Base-by-base conservation (phyloP, 2,329 filamentous ascomycete species). In the Lasiodiplodia sp. region DNA sequence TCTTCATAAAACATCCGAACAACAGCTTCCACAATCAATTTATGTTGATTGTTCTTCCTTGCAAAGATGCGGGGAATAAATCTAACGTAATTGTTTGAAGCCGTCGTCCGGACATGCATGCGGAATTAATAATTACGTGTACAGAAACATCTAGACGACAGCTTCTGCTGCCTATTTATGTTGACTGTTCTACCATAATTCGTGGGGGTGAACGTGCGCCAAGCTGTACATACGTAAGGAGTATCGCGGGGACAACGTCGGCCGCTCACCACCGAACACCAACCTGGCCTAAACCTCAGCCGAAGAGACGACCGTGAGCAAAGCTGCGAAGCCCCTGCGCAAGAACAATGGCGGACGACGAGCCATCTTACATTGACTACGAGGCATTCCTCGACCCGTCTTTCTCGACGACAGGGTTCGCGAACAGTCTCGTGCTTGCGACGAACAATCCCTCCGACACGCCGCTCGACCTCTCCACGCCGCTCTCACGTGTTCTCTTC, bases 391-490 rank as follows among this genome's bases (percentile, higher is more conserved):
- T 97, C 72, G 88, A 91, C 60, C 92, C 94, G 12, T 84, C 87
- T 70, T 99, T 99, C 83, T 92, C 90, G 25, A 88, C 95, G 6
- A 85, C 91, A 23, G 82, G 87, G 18, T 97, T 98, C 77, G 95
- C 96, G 74, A 97, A 98, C 79, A 88, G 88, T 31, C 89, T 99
- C 69, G 92, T 98, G 60, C 89, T 94, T 68, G 87, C 90, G 49
- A 98, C 95, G 67, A 98, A 98, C 84, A 97, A 97, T 82, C 86
- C 93, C 69, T 92, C 91, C 73, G 96, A 98, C 81, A 91, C 91
- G 1, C 92, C 93, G 7, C 88, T 98, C 74, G 96, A 99, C 79
- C 91, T 99, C 68, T 95, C 94, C 6, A 98, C 96, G 18, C 95
- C 96, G 2, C 87, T 99, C 58, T 97, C 94, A 5, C 89, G 93